Percentiles rank a stretch among this genome's conserved stretches.
Conservation (phyloP, 106 monocot species). For the Phalaenopsis aphrodite region DNA sequence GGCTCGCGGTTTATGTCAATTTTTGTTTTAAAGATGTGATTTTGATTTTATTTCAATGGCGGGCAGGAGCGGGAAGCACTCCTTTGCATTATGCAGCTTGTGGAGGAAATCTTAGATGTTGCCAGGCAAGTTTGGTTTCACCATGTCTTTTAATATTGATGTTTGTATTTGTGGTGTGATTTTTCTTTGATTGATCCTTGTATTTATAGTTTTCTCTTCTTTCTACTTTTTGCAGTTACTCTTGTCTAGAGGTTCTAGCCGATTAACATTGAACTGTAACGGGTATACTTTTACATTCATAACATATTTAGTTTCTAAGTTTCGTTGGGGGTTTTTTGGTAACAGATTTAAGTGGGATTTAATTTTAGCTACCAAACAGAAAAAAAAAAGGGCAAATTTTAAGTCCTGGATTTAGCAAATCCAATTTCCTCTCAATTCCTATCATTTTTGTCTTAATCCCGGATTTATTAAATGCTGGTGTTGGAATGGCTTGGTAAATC, state of each 20-base stretch:
- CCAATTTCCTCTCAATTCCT: no score
- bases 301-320: not conserved
- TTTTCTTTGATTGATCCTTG: not conserved
- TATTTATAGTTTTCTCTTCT: not conserved
- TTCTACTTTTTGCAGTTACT: conserved; percentile 50
- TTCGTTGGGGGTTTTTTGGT: no score
- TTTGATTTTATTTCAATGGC: conserved; percentile 5
- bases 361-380: no score
- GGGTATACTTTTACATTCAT: conserved; percentile 40
- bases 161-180: not conserved
- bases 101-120: conserved; percentile 86
- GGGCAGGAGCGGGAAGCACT: conserved; percentile 84
- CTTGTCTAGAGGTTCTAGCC: conserved; percentile 79
- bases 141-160: not conserved
- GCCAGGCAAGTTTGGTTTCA: conserved; percentile 44
- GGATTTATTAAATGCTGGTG: no score
- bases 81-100: conserved; percentile 98
- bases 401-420: no score
- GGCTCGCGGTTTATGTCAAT: not conserved
- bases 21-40: not conserved
- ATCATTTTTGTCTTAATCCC: no score
- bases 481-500: no score
- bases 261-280: conserved; percentile 84
- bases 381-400: no score
- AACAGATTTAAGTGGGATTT: no score